Conservation (phyloP, 176 grass and related monocot species). For the Lolium multiflorum region DNA sequence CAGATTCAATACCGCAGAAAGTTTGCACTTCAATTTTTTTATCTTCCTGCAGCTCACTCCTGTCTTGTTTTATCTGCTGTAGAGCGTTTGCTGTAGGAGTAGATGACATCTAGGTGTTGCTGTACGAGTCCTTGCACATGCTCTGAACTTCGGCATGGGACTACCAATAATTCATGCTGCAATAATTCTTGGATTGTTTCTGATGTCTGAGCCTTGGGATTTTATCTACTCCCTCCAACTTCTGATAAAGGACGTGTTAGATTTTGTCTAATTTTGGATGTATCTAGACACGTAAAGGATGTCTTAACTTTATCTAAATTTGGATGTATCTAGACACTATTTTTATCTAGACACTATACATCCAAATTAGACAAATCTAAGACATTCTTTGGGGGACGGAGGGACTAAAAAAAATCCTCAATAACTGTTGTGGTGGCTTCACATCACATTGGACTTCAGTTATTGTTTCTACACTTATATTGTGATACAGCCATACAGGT, state of each 20-base stretch:
- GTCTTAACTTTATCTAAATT: too few relatives aligned
- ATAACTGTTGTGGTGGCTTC: slow-evolving; percentile 29
- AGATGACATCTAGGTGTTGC: slow-evolving; percentile 20
- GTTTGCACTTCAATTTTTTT: background rate
- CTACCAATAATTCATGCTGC: slow-evolving; percentile 6
- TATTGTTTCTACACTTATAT: slow-evolving; percentile 34
- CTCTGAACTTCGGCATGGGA: background rate
- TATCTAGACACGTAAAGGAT: too few relatives aligned
- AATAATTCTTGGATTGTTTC: background rate
- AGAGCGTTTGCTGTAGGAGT: background rate
- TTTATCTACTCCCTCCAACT: background rate
- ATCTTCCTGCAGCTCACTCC: slow-evolving; percentile 14
- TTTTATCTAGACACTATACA: too few relatives aligned
- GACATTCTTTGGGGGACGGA: too few relatives aligned
- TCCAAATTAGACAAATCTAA: too few relatives aligned
- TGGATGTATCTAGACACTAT: too few relatives aligned
- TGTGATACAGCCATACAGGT: background rate
- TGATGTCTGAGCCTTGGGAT: background rate
- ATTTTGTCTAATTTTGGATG: too few relatives aligned
- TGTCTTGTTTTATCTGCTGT: background rate
- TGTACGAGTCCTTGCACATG: background rate
- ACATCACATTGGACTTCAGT: slow-evolving; percentile 6
- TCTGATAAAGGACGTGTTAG: too few relatives aligned
- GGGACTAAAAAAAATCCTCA: background rate
- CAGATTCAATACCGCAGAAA: background rate